phyloP scores from a whole-genome alignment of 2,329 filamentous ascomycete species.

The Penicillium sp. region DNA sequence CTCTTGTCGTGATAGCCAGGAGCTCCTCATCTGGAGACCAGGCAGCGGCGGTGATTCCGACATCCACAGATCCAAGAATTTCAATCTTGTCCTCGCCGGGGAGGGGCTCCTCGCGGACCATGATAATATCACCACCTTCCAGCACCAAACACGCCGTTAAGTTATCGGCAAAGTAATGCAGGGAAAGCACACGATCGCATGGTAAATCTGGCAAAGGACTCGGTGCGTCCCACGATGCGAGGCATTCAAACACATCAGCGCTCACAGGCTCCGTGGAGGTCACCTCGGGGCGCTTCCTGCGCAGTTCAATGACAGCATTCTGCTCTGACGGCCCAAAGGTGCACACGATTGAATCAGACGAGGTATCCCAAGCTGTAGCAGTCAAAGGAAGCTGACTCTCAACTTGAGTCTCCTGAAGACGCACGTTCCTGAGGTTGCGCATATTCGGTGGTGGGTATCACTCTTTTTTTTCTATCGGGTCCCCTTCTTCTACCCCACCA shows the following conservation, averaged over 20 bases:
- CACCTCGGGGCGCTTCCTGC: constrained; percentile 42
- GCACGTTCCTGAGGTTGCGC: constrained; percentile 81
- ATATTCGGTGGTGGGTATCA: constrained; percentile 49
- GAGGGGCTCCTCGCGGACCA: constrained; percentile 67
- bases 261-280: constrained; percentile 40
- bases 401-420: constrained; percentile 60
- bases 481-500: constrained; percentile 33
- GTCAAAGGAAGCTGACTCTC: constrained; percentile 60
- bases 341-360: constrained; percentile 71
- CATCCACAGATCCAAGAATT: constrained; percentile 90
- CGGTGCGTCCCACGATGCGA: constrained; percentile 86
- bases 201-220: constrained; percentile 70
- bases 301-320: constrained; percentile 68
- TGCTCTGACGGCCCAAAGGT: constrained; percentile 73
- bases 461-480: constrained; percentile 15
- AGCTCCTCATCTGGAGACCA: constrained; percentile 97
- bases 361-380: constrained; percentile 78
- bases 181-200: constrained; percentile 68
- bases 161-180: constrained; percentile 82
- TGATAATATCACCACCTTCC: constrained; percentile 82
- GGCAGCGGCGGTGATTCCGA: constrained; percentile 77
- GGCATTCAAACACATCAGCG: constrained; percentile 42
- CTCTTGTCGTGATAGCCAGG: constrained; percentile 73
- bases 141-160: constrained; percentile 74
- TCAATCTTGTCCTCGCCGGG: constrained; percentile 75